Base-by-base conservation (phyloP, 371 early-diverging fungal species). In the Rhizopus delemar region DNA sequence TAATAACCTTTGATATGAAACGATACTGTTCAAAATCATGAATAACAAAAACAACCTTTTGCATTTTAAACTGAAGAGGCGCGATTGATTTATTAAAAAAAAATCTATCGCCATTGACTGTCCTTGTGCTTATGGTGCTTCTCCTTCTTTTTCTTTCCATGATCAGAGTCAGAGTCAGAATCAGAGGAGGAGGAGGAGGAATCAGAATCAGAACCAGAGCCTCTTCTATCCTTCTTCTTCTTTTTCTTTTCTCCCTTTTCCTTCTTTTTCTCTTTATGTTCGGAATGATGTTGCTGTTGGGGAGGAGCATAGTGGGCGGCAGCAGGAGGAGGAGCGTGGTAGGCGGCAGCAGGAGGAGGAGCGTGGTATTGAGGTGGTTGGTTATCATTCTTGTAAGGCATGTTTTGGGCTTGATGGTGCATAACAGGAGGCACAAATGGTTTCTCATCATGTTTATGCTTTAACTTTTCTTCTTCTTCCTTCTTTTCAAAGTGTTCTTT, bases 401-500 rank as follows among this genome's bases (percentile, higher is more conserved):
- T 16, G 12, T 46, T 43, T 39, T 57, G 55, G 9, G 46, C 50
- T 35, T 59, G 60, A 11, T 48, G 49, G 9, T 58, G 46, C 22
- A 39, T 56, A 15, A 46, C 0, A 31, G 53, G 49, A 46, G 43
- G 32, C 3, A 36, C 28, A 13, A 35, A 34, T 13, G 60, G 61
- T 43, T 66, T 62, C 5, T 53, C 5, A 11, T 65, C 53, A 13
- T 46, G 9, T 29, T 46, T 51, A n/a, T 51, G 51, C 48, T 43
- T 41, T 8, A 43, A 35, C 35, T 63, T 46, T 13, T 66, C 53
- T 51, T 63, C 53, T 49, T 63, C 57, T 35, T 63, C 45, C 34
- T 66, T 66, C 8, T 62, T 46, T 12, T 68, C 68, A 46, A 52
- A 68, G 31, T 59, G 68, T 29, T 68, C 68, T 33, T 68, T 68